Conservation (phyloP, 345 rosid genomes). For the Eucalyptus polybractea region DNA sequence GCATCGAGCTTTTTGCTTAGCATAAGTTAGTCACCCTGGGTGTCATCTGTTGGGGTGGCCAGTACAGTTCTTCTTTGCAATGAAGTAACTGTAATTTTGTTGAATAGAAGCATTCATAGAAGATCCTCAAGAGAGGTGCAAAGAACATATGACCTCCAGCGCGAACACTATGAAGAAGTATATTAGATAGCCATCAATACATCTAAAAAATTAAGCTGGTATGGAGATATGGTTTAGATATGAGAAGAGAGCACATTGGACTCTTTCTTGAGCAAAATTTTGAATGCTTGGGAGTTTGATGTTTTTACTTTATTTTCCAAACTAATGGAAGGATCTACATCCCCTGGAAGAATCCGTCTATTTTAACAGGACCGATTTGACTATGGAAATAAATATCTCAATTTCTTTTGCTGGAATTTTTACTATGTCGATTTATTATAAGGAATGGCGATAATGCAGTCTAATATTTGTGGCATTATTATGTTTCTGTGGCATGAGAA, state of each 20-base stretch:
- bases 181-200: not conserved
- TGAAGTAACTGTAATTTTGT: not conserved
- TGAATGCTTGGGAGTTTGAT: not conserved
- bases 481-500: not conserved
- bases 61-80: not conserved
- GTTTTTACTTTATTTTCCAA: not conserved
- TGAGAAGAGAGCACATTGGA: not conserved
- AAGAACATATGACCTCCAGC: not conserved
- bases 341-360: not conserved
- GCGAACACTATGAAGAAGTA: not conserved
- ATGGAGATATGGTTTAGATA: not conserved
- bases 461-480: not conserved
- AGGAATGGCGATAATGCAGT: not conserved
- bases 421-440: not conserved
- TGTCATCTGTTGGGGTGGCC: not conserved
- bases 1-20: not conserved
- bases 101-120: not conserved
- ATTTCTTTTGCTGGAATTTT: not conserved
- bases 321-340: not conserved
- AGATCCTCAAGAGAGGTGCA: not conserved
- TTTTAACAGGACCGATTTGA: not conserved
- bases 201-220: not conserved
- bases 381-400: not conserved
- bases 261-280: not conserved
- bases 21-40: not conserved